Base-by-base conservation (phyloP, 1,284 basidiomycete species). In the Hymenochaete sp. region DNA sequence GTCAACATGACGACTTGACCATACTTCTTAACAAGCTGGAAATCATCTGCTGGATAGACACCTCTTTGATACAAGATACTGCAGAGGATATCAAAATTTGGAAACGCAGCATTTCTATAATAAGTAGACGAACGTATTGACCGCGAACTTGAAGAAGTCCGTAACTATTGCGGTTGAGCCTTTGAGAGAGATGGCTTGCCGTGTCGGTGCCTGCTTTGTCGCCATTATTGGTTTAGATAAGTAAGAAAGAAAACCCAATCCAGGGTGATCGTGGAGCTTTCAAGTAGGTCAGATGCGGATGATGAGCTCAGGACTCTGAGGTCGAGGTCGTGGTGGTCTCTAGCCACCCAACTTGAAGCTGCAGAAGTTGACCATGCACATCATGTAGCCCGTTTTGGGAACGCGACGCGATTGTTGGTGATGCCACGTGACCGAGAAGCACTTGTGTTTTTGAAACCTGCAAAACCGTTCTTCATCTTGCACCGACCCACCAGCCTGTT, bases 21-120 rank as follows among this genome's bases (percentile, higher is more conserved):
- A 57, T 98, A 98, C 63, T 98, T 98, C 66, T 97, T 97, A 47
- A 97, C 91, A 85, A 93, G 91, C 58, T 96, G 93, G 62, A 99
- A 99, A 64, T 99, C 96, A 63, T 98, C 95, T 0, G 90, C 83
- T 1, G 96, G 93, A 62, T 98, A 99, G 24, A 99, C 90, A 44
- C 90, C 91, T 24, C 96, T 78, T 66, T 98, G 95, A 66, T 96
- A 98, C 38, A 99, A 71, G 57, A 99, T 97, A 14, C 90, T 93
- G 57, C 22, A 42, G 16, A 52, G 3, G 14, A 18, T 3, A 37
- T 18, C 14, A 48, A 39, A 44, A 2, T 39, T 28, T 37, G 42
- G 48, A 44, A 51, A 54, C 47, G 28, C 48, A 16, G 31, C 9
- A 36, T 45, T 6, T 11, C 41, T 28, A 32, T n/a, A n/a, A n/a